Base-by-base conservation (phyloP, 1,284 basidiomycete species). In the Malassezia yamatoensis region DNA sequence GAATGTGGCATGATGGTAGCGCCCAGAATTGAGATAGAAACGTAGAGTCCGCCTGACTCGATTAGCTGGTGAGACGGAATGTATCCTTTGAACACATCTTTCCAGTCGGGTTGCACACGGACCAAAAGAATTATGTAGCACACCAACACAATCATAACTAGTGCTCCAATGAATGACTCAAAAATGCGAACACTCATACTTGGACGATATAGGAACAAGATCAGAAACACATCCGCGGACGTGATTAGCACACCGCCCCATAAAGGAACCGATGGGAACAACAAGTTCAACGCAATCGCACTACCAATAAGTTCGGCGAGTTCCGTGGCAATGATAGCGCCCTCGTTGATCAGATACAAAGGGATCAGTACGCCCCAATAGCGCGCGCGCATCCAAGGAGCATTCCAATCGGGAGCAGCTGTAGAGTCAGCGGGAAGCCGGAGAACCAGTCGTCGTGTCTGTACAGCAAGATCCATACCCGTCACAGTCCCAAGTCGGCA, bases 41-140 rank as follows among this genome's bases (percentile, higher is more conserved):
- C 84, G 73, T 94, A 96, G 2, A 96, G 77, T 8, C 84, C 79
- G 15, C 75, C 73, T 8, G 41, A 79, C 68, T 54, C 29, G 57
- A 88, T 80, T 24, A 87, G 76, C 16, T 67, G 83, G 1, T 85
- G 85, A 0, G 68, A 72, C 0, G 91, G 91, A 11, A 96, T 66
- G 67, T 83, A 91, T 10, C 91, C 91, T n/a, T 82, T 68, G 74
- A 96, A 93, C 0, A 86, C 86, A 36, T 79, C 77, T 15, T 78
- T 80, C 90, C 90, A 94, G 36, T 84, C 68, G 0, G 91, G 83
- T 42, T 81, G 65, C 20, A 90, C 81, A 69, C 82, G 83, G 32
- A 84, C 80, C 46, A 93, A 83, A 57, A 96, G 82, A 42, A 90
- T 78, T 42, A 83, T 80, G 79, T 94, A 90, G 71, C 86, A 88